Evolutionary conservation across 345 rosid genomes (phyloP).

Genomic region (Corchorus olitorius): DNA sequence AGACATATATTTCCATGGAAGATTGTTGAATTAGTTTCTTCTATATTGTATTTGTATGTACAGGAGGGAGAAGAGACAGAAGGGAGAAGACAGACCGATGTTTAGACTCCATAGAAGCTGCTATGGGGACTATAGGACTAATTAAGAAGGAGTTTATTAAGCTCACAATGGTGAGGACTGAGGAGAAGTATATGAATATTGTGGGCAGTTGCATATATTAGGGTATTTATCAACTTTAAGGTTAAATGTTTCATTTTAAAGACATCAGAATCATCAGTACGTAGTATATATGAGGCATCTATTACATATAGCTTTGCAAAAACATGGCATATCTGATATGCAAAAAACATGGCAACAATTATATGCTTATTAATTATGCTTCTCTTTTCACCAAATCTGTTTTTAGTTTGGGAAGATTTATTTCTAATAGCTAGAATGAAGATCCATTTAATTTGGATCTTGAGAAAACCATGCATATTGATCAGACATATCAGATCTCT

Average conservation of each 20-base stretch:
- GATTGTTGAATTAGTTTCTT: background rate
- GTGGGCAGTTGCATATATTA: background rate
- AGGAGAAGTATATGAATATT: background rate
- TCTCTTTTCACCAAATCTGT: background rate
- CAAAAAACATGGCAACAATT: background rate
- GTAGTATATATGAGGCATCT: background rate
- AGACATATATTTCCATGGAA: background rate
- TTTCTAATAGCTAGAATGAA: background rate
- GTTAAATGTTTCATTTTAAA: background rate
- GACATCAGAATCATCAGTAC: background rate
- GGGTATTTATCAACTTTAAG: background rate
- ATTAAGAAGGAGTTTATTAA: background rate
- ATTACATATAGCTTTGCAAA: background rate
- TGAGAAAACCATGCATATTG: background rate
- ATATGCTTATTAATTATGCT: too few species aligned
- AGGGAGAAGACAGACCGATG: conserved; percentile 1
- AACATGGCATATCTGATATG: background rate
- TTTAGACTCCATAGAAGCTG: background rate
- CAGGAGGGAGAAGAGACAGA: conserved; percentile 1
- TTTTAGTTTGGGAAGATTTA: background rate
- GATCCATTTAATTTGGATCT: background rate
- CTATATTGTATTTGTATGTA: background rate
- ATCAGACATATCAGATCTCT: background rate
- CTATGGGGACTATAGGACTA: background rate
- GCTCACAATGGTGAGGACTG: background rate